A percentile compares a stretch with the other conserved stretches of the same genome.
Conservation (phyloP, 495 filamentous ascomycete species). For the Rhizodiscina lignyota region DNA sequence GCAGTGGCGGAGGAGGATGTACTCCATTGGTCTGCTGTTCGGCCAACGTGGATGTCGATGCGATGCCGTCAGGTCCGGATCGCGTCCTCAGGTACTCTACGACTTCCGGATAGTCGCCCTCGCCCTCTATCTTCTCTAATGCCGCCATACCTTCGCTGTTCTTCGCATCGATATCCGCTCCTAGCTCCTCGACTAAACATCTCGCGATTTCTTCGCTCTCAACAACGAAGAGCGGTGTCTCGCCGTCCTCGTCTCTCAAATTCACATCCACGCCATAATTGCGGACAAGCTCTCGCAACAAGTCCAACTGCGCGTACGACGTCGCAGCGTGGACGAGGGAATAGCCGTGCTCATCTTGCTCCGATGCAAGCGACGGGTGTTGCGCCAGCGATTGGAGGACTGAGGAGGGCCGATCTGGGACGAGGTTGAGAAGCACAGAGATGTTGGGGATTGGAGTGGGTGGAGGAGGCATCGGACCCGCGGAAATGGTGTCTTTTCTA, state of each 20-base stretch:
- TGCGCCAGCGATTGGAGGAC: conserved; percentile 17
- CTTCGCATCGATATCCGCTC: conserved; percentile 33
- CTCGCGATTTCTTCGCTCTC: conserved; percentile 63
- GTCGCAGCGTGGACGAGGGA: conserved; percentile 82
- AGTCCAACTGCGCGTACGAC: conserved; percentile 72
- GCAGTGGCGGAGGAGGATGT: conserved; percentile 21
- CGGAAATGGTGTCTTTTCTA: too few species aligned
- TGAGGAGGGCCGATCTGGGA: conserved; percentile 16
- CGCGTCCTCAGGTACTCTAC: conserved; percentile 10
- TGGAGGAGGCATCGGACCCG: too few species aligned
- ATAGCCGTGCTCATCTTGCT: conserved; percentile 34
- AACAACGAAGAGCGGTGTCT: conserved; percentile 76
- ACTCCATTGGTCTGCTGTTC: not conserved
- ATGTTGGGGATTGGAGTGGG: not conserved
- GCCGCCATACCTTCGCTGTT: conserved; percentile 23
- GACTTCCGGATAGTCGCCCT: conserved; percentile 22
- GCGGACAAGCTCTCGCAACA: conserved; percentile 60
- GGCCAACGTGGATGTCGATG: not conserved
- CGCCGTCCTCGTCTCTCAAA: conserved; percentile 70
- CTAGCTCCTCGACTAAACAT: conserved; percentile 65
- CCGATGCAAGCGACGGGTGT: conserved; percentile 18
- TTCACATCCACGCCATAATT: conserved; percentile 66
- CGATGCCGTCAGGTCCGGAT: not conserved
- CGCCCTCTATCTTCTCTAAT: conserved; percentile 26
- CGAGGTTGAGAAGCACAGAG: conserved; percentile 9